Conservation (phyloP, 345 rosid genomes). For the Pelargonium nanum region DNA sequence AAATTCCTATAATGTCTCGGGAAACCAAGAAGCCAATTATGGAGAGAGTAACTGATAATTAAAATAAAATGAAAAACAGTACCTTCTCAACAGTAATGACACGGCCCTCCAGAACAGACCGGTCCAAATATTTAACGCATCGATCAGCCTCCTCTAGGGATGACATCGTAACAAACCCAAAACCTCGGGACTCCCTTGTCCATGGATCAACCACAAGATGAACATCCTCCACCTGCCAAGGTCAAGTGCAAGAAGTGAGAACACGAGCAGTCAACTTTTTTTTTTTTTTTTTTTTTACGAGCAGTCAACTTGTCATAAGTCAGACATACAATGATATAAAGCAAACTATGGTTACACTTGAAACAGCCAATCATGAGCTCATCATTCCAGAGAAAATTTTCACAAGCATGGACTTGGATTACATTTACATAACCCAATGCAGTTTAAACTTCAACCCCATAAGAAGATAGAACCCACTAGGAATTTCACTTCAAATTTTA, state of each 20-base stretch:
- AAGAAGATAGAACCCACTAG: too few relatives aligned
- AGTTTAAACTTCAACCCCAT: too few relatives aligned
- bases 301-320: too few relatives aligned
- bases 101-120: constrained; percentile 69
- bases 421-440: too few relatives aligned
- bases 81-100: constrained; percentile 93
- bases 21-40: constrained; percentile 11
- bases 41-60: not conserved
- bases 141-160: constrained; percentile 54
- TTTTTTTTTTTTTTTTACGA: too few relatives aligned
- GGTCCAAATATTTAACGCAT: constrained; percentile 65
- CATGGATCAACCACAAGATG: constrained; percentile 89
- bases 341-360: too few relatives aligned
- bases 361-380: too few relatives aligned
- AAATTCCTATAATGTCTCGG: constrained; percentile 3
- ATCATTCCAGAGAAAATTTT: too few relatives aligned
- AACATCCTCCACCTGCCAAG: constrained; percentile 62
- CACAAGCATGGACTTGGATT: too few relatives aligned
- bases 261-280: not conserved
- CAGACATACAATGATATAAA: too few relatives aligned
- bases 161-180: constrained; percentile 86
- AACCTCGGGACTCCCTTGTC: constrained; percentile 92
- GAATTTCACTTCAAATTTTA: too few relatives aligned
- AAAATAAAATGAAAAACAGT: not conserved
- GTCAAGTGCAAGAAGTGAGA: constrained; percentile 1